These are phyloP conservation scores for Tardiomyces digboiensis DNA, from an alignment of 1,139 yeast genomes.

Conservation along the genomic window DNA sequence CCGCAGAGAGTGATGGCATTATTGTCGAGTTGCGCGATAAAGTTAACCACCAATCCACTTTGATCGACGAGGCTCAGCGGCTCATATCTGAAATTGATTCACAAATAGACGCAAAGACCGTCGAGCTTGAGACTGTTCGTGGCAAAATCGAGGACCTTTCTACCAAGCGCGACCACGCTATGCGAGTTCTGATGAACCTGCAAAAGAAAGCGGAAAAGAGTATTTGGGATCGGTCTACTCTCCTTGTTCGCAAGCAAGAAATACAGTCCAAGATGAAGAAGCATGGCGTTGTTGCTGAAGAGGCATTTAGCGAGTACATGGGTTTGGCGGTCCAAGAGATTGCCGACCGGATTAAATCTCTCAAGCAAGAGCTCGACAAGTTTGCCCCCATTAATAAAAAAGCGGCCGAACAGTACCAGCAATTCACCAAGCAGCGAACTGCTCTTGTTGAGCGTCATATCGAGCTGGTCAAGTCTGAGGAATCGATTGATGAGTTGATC, in stretches of 20 bases:
- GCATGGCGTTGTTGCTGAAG: constrained; percentile 82
- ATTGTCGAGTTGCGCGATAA: constrained; percentile 4
- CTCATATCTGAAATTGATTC: not conserved
- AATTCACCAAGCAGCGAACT: constrained; percentile 65
- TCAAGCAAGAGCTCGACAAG: constrained; percentile 49
- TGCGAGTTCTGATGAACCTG: constrained; percentile 49
- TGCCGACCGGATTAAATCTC: constrained; percentile 43
- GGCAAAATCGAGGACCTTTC: constrained; percentile 3
- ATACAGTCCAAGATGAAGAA: constrained; percentile 68
- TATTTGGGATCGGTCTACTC: constrained; percentile 53
- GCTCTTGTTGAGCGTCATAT: constrained; percentile 53
- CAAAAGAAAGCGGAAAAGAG: constrained; percentile 60
- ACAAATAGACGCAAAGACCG: not conserved
- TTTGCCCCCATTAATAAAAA: constrained; percentile 80
- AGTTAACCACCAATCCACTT: constrained; percentile 1
- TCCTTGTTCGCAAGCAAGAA: constrained; percentile 58
- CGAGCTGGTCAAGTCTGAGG: constrained; percentile 63
- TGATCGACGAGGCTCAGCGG: not conserved
- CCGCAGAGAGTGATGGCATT: not conserved
- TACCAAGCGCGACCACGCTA: not conserved
- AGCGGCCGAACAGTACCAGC: constrained; percentile 77
- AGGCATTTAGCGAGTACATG: constrained; percentile 48
- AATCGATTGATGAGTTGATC: constrained; percentile 66
- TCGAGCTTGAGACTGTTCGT: not conserved
- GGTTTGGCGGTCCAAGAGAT: constrained; percentile 42